phyloP scores from a whole-genome alignment of 2,329 filamentous ascomycete genomes.

The Anisogramma anomala region DNA sequence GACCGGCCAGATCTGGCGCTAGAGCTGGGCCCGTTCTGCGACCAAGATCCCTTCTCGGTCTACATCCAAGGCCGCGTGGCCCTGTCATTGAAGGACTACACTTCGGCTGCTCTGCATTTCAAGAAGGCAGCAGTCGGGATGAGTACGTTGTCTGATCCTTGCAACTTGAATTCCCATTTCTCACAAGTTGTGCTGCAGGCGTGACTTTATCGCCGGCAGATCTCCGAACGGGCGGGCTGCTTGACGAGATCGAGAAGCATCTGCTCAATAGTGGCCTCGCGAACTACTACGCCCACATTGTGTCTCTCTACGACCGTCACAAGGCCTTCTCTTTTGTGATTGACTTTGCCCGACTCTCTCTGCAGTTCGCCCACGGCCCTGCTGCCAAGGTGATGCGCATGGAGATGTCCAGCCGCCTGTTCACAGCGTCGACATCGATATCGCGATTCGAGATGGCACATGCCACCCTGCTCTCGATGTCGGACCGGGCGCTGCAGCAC shows the following conservation, averaged over 20 bases:
- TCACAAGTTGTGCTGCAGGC: constrained; percentile 29
- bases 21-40: constrained; percentile 44
- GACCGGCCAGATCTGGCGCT: constrained; percentile 48
- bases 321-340: constrained; percentile 70
- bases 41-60: constrained; percentile 50
- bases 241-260: constrained; percentile 65
- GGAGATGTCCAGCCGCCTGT: constrained; percentile 72
- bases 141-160: constrained; percentile 44
- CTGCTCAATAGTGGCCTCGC: constrained; percentile 61
- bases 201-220: constrained; percentile 34
- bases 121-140: constrained; percentile 72
- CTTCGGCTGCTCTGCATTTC: constrained; percentile 63
- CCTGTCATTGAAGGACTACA: constrained; percentile 61
- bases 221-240: constrained; percentile 51
- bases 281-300: constrained; percentile 78
- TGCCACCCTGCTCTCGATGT: constrained; percentile 61
- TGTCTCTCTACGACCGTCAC: constrained; percentile 67
- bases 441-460: constrained; percentile 77
- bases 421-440: constrained; percentile 68
- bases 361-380: constrained; percentile 45
- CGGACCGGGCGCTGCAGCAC: constrained; percentile 58
- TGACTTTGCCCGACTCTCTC: constrained; percentile 67
- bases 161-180: background rate
- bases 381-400: constrained; percentile 36
- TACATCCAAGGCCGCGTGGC: constrained; percentile 79